These are phyloP conservation scores for Cyclostephanos invisitatus DNA, from an alignment of 108 stramenopile species.

Conservation along the genomic window DNA sequence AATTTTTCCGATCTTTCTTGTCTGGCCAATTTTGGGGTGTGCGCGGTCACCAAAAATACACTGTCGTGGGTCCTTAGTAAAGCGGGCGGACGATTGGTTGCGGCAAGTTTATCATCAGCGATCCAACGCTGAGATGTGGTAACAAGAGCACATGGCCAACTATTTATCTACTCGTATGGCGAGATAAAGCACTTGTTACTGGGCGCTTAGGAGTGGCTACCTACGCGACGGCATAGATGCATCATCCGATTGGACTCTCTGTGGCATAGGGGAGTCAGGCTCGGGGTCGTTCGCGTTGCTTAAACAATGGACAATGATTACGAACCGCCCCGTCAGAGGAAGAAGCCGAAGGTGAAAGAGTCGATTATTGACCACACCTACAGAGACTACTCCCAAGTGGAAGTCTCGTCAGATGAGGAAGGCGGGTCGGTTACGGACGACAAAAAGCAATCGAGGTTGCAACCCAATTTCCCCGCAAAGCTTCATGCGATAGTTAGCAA, in stretches of 20 bases:
- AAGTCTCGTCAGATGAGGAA: conserved; percentile 16
- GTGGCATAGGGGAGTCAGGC: neutral
- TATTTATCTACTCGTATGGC: neutral
- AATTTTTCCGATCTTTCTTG: too few species aligned
- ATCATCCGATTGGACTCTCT: neutral
- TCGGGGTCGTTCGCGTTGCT: neutral
- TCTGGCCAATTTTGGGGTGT: too few species aligned
- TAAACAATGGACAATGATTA: conserved; percentile 24
- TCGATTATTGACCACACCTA: conserved; percentile 41
- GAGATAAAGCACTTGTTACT: neutral
- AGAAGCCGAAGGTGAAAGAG: conserved; percentile 27
- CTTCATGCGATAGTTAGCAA: conserved; percentile 35
- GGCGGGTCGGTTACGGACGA: neutral
- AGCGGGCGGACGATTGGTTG: too few species aligned
- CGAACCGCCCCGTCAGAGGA: conserved; percentile 24
- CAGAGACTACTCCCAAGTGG: conserved; percentile 31
- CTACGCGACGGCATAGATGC: neutral
- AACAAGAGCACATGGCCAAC: neutral
- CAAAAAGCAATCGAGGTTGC: conserved; percentile 20
- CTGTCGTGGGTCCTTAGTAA: too few species aligned
- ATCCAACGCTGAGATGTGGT: conserved; percentile 10
- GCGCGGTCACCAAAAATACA: too few species aligned
- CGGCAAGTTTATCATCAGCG: conserved; percentile 2
- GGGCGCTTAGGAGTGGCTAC: too few species aligned
- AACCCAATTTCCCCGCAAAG: conserved; percentile 38